Evolutionary conservation across 192 early-diverging fungal species (phyloP).

Genomic region (Backusella tarrabulga): DNA sequence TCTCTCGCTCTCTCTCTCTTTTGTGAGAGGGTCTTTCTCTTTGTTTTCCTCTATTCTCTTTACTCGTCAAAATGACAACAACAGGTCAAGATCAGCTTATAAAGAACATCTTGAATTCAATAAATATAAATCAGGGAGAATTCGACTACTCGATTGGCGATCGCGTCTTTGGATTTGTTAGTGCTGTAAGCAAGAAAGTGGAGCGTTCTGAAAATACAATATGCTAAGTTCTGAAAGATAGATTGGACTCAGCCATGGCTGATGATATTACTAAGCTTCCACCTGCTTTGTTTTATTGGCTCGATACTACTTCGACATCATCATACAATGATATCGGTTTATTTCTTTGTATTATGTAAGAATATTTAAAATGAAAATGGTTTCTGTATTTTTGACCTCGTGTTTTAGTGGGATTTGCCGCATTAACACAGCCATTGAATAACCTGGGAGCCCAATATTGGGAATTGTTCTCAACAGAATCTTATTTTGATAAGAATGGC

Average conservation of each 20-base stretch:
- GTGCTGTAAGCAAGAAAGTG: neutral
- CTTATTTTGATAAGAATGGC: constrained; percentile 49
- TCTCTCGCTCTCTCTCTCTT: too few relatives aligned
- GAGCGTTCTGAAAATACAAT: neutral
- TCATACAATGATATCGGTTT: constrained; percentile 36
- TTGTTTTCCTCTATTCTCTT: neutral
- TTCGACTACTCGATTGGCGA: neutral
- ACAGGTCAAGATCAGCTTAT: neutral
- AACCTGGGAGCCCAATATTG: constrained; percentile 37
- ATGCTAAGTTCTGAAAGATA: constrained; percentile 22
- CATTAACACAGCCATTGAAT: constrained; percentile 47
- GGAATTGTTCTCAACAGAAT: constrained; percentile 43
- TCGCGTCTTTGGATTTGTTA: neutral
- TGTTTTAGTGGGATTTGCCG: constrained; percentile 40
- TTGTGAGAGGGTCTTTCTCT: too few relatives aligned
- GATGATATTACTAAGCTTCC: constrained; percentile 36
- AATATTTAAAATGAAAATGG: neutral
- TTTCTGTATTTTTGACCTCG: neutral
- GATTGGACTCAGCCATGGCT: constrained; percentile 55
- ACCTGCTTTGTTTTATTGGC: constrained; percentile 35
- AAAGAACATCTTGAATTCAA: constrained; percentile 1
- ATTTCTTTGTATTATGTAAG: constrained; percentile 45
- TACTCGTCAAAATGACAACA: neutral
- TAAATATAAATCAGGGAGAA: neutral
- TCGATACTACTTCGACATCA: constrained; percentile 40